Conservation (phyloP, 139 green algal species). For the Desmodesmus armatus region DNA sequence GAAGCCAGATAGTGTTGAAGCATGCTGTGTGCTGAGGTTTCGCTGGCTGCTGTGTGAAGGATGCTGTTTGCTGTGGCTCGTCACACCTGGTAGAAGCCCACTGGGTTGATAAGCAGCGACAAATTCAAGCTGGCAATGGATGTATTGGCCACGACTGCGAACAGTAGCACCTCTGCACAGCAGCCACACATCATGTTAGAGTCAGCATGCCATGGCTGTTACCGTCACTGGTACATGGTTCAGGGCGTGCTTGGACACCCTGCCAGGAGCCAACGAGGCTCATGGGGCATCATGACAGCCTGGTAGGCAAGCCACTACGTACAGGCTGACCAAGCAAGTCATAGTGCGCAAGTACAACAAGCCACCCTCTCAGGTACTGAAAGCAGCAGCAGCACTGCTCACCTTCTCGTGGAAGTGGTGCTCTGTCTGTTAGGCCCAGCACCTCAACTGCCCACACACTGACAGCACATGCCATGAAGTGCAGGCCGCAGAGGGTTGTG, state of each 20-base stretch:
- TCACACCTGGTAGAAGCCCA: conserved; percentile 77
- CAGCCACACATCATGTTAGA: not conserved
- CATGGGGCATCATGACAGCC: too few relatives aligned
- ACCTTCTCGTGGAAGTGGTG: conserved; percentile 54
- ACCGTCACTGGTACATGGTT: not conserved
- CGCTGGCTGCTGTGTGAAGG: not conserved
- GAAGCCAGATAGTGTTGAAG: not conserved
- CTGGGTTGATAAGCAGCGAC: conserved; percentile 71
- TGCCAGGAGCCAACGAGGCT: too few relatives aligned
- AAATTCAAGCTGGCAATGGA: conserved; percentile 75
- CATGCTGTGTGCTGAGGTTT: not conserved
- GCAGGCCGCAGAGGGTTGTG: conserved; percentile 67
- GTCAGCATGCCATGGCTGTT: not conserved
- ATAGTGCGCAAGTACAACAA: too few relatives aligned
- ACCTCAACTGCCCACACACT: conserved; percentile 50
- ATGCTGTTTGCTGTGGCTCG: not conserved
- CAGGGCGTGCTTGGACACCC: too few relatives aligned
- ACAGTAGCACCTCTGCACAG: conserved; percentile 62
- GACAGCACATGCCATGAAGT: conserved; percentile 61
- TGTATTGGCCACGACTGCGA: conserved; percentile 61
- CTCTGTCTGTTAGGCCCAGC: conserved; percentile 43
- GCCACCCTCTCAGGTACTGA: too few relatives aligned
- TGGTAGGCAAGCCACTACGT: not conserved
- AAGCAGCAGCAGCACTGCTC: not conserved
- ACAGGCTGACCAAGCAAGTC: not conserved